Base-by-base conservation (phyloP, 106 monocot species). In the Phalaenopsis aphrodite region DNA sequence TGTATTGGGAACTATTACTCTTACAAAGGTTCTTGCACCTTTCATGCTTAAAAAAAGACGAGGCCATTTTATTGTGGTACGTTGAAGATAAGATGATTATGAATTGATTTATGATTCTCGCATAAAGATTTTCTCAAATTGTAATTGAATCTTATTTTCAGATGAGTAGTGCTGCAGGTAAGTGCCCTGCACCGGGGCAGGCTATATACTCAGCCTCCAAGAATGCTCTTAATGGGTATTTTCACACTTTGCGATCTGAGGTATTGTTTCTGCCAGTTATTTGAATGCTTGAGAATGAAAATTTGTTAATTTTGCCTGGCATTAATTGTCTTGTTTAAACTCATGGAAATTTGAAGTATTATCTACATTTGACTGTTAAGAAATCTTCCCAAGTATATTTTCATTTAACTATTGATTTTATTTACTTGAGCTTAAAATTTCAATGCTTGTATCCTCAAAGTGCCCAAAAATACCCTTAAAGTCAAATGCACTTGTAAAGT, bases 91-190 rank as follows among this genome's bases (percentile, higher is more conserved):
- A 24, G 2, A 42, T 7, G 1, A 48, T 56, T 46, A 74, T 42
- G 36, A 11, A 39, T 42, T 42, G 1, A 42, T 14, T 76, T 76
- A 16, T 68, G 18, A 78, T 10, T 75, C 15, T 55, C 15, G 8
- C 41, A 42, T 8, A 5, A 67, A 42, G 7, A 8, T 56, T 72
- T 41, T 58, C 14, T 55, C 52, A 10, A 15, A 75, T 84, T 38
- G 64, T 83, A 8, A 75, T 71, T 77, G 81, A 56, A 79, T 79
- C 41, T 15, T 72, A 58, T 57, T 78, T 72, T 18, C 79, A 91
- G 88, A 84, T 88, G 88, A 95, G 99, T 76, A 99, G 99, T 91
- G 93, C 95, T 80, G 99, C 99, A 58, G 99, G 99, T 42, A 99
- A 99, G 80, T 81, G 66, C 75, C 99, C 99, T 71, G 82, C 99